A percentile compares a stretch with the other conserved stretches of the same genome.
These are phyloP conservation scores for Cyphellophora attinorum DNA, from an alignment of 2,329 filamentous ascomycete species.

Conservation along the genomic window DNA sequence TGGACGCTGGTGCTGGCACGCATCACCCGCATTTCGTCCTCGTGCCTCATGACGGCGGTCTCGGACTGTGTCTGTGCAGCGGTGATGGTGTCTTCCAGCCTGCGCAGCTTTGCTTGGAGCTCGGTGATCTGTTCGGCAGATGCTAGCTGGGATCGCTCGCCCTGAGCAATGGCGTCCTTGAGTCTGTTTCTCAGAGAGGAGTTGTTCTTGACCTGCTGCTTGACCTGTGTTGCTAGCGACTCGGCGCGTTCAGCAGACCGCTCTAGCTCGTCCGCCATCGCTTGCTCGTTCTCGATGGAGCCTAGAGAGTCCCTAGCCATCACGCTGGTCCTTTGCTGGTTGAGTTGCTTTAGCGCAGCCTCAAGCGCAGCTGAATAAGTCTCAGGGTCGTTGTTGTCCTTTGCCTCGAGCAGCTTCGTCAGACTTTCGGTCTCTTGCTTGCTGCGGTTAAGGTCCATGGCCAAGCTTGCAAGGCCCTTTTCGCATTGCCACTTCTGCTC, in stretches of 20 bases:
- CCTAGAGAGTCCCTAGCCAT: slow-evolving; percentile 48
- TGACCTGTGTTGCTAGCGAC: slow-evolving; percentile 67
- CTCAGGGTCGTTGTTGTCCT: slow-evolving; percentile 67
- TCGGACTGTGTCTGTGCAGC: slow-evolving; percentile 78
- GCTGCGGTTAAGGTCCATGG: slow-evolving; percentile 93
- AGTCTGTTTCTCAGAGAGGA: slow-evolving; percentile 65
- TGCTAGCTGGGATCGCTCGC: slow-evolving; percentile 71
- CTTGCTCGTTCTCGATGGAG: slow-evolving; percentile 60
- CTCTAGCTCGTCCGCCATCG: slow-evolving; percentile 59
- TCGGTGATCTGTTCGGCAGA: slow-evolving; percentile 75
- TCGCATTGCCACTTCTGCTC: slow-evolving; percentile 96
- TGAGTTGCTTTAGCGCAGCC: slow-evolving; percentile 64
- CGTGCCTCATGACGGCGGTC: slow-evolving; percentile 70
- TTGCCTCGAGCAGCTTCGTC: slow-evolving; percentile 65
- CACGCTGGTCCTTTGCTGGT: slow-evolving; percentile 56
- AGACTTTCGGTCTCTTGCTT: slow-evolving; percentile 87
- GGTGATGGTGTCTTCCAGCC: slow-evolving; percentile 75
- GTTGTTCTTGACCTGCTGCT: slow-evolving; percentile 71
- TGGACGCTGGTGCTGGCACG: slow-evolving; percentile 69
- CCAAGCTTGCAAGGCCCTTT: slow-evolving; percentile 75
- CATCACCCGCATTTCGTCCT: slow-evolving; percentile 69
- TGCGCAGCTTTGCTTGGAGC: slow-evolving; percentile 70
- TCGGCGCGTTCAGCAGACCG: slow-evolving; percentile 70
- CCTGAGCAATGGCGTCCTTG: slow-evolving; percentile 67
- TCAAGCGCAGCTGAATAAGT: slow-evolving; percentile 55